Evolutionary conservation across 768 basidiomycete genomes (phyloP).

Genomic region (Rhodocollybia butyracea): DNA sequence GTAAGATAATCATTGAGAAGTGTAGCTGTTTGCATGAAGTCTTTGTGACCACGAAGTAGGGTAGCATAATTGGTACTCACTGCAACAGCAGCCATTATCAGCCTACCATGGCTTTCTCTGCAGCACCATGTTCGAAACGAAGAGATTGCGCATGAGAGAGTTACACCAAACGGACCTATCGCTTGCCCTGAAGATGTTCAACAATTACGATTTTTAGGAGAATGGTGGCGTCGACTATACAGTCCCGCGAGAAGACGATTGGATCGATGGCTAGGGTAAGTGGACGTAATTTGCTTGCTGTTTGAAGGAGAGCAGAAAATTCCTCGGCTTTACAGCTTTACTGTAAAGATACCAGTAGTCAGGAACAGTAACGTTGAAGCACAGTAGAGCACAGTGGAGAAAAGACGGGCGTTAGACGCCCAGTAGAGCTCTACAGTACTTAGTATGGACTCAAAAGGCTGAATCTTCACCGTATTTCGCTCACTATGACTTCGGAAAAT

Average conservation of each 20-base stretch:
- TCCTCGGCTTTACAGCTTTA: conserved; percentile 18
- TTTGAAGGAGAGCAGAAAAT: conserved; percentile 19
- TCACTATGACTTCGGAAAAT: too few relatives aligned
- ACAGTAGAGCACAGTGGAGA: conserved; percentile 19
- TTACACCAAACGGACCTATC: conserved; percentile 17
- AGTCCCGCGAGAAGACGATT: conserved; percentile 18
- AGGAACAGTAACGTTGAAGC: conserved; percentile 24
- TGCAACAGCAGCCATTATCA: too few relatives aligned
- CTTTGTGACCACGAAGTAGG: too few relatives aligned
- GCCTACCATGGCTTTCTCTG: neutral
- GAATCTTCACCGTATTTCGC: conserved; percentile 26
- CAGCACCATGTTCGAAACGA: conserved; percentile 19
- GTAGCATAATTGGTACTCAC: too few relatives aligned
- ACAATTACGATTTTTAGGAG: conserved; percentile 18
- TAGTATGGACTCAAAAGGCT: conserved; percentile 20
- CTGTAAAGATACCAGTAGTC: conserved; percentile 10
- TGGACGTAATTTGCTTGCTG: conserved; percentile 10
- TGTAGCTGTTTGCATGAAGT: too few relatives aligned
- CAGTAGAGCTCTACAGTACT: conserved; percentile 13
- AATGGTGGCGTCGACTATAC: conserved; percentile 17
- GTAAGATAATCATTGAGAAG: too few relatives aligned
- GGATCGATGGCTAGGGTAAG: conserved; percentile 12
- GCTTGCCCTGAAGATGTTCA: conserved; percentile 16
- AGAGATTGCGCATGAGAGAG: conserved; percentile 20
- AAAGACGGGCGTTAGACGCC: conserved; percentile 18